A percentile compares a stretch with the other conserved stretches of the same genome.
Conservation (phyloP, 352 stramenopile genomes). For the Pythium periplocum region DNA sequence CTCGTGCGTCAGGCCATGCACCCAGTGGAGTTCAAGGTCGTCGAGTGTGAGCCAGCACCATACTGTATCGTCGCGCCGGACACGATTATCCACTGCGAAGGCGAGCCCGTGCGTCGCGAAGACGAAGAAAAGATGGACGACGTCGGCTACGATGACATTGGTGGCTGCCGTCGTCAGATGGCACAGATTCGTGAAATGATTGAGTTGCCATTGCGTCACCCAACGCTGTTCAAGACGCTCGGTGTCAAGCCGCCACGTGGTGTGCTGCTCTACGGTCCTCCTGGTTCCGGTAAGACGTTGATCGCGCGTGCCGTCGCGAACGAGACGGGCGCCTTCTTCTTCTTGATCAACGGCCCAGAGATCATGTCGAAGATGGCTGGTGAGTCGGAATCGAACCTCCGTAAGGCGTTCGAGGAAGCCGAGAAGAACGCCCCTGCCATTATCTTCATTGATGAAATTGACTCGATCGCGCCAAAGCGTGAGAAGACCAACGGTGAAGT, state of each 20-base stretch:
- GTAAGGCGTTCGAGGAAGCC: conserved; percentile 98
- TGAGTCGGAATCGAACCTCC: conserved; percentile 90
- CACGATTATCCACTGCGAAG: conserved; percentile 99
- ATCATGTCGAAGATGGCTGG: conserved; percentile 99
- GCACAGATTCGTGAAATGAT: conserved; percentile 99
- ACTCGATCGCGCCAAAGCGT: conserved; percentile 97
- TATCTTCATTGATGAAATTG: conserved; percentile 99
- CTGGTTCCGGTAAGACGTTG: conserved; percentile 98
- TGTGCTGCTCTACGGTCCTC: conserved; percentile 98
- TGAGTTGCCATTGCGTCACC: conserved; percentile 97
- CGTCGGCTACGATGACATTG: conserved; percentile 99
- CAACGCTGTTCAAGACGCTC: conserved; percentile 98
- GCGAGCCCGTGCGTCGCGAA: conserved; percentile 97
- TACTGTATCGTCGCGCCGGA: conserved; percentile 99
- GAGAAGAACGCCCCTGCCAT: conserved; percentile 99
- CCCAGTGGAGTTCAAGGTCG: conserved; percentile 99
- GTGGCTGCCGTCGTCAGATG: conserved; percentile 98
- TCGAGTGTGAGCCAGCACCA: conserved; percentile 96
- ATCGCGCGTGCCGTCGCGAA: conserved; percentile 98
- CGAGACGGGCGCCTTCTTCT: conserved; percentile 99
- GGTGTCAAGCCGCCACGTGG: conserved; percentile 98
- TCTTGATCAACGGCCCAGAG: conserved; percentile 99
- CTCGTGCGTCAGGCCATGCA: conserved; percentile 98
- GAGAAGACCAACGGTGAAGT: conserved; percentile 99
- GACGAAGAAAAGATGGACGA: conserved; percentile 99